Base-by-base conservation (phyloP, 371 early-diverging fungal genomes). In the Rhizopus stolonifer region DNA sequence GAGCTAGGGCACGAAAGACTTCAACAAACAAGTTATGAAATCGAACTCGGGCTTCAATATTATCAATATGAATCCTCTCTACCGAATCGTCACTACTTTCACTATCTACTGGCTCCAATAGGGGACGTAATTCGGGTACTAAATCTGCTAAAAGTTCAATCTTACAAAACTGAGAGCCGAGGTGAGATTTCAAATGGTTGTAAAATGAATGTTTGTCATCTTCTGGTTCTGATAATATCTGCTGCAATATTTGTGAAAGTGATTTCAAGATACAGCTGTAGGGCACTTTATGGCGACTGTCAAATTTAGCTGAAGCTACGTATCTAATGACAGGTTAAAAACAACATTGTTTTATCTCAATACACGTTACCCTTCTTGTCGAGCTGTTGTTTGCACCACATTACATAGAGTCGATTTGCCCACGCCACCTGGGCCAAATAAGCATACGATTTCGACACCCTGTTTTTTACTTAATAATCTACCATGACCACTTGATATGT, bases 341-440 rank as follows among this genome's bases (percentile, higher is more conserved):
- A 24, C 11, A 19, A n/a, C 4, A 10, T 29, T 4, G 10, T 4
- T 29, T 10, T 29, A 29, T 4, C 4, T 29, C 4, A 29, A 29
- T 29, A 29, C 36, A 40, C 18, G 26, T 58, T 65, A 70, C 70
- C 70, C 72, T 51, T 65, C 64, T 47, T 72, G 70, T 46, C 76
- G 54, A 14, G 76, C 73, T 6, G 62, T 60, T 25, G 50, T 59
- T 43, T 63, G 67, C 7, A 76, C 70, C 6, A 65, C 68, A 47
- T 59, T 64, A 25, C 68, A 63, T 23, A 74, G 24, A 8, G 75
- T 69, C 0, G 75, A 74, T 58, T 74, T 74, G 22, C 77, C 77
- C 18, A 65, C 66, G 23, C 77, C 77, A 39, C 70, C 73, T 31
- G 73, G 70, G 0, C 77, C 77, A 45, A 58, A 60, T 7, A 72